These are phyloP conservation scores for Pseudogymnoascus sp. DNA, from an alignment of 2,329 filamentous ascomycete genomes.

Conservation along the genomic window DNA sequence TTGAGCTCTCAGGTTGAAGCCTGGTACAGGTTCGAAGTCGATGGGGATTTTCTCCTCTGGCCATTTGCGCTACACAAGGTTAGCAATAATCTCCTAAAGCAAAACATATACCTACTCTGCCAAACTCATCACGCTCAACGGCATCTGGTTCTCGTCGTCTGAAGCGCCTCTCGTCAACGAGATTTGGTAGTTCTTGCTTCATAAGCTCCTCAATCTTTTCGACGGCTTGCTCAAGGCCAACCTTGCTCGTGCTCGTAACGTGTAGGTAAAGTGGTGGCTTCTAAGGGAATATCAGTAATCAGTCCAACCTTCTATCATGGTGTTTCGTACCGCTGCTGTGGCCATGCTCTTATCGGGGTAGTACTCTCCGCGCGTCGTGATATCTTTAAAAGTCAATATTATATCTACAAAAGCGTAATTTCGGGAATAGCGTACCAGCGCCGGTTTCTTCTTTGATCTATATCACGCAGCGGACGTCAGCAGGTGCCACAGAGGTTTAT, in stretches of 20 bases:
- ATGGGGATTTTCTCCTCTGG: conserved; percentile 93
- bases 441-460: conserved; percentile 99
- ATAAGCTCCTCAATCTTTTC: conserved; percentile 88
- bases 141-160: conserved; percentile 69
- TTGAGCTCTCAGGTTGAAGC: conserved; percentile 92
- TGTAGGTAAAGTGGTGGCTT: conserved; percentile 92
- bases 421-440: conserved; percentile 79
- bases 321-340: conserved; percentile 67
- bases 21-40: conserved; percentile 78
- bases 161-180: conserved; percentile 91
- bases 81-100: conserved; percentile 11
- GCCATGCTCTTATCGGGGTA: conserved; percentile 98
- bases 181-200: conserved; percentile 87
- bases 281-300: conserved; percentile 38
- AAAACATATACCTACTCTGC: conserved; percentile 55
- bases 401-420: conserved; percentile 30
- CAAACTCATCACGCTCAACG: conserved; percentile 84
- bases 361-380: conserved; percentile 94
- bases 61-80: conserved; percentile 75
- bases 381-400: conserved; percentile 72
- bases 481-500: conserved; percentile 73
- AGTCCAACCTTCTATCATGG: background rate
- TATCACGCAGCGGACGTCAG: conserved; percentile 82
- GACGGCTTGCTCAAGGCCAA: conserved; percentile 83
- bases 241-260: conserved; percentile 84